These are phyloP conservation scores for Pichia membranifaciens DNA, from an alignment of 805 yeast species.

Conservation along the genomic window DNA sequence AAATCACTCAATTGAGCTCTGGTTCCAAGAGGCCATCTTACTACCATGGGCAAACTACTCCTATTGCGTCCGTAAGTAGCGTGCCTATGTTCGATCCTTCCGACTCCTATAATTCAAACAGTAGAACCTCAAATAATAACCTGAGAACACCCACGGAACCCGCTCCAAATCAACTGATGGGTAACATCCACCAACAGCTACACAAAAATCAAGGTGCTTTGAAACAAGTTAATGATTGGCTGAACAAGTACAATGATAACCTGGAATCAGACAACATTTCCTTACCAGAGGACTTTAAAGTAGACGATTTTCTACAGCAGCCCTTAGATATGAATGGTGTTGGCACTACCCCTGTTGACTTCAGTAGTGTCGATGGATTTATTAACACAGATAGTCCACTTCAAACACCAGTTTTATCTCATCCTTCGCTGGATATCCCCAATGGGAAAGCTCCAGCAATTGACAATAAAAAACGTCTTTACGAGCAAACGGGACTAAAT, in stretches of 20 bases:
- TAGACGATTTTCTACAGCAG: conserved; percentile 28
- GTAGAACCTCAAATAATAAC: conserved; percentile 11
- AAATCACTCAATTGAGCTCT: not conserved
- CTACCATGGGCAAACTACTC: not conserved
- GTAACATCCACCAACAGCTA: conserved; percentile 42
- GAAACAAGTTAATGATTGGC: conserved; percentile 54
- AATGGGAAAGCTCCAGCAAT: not conserved
- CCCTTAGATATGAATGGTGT: conserved; percentile 14
- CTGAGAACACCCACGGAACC: conserved; percentile 13
- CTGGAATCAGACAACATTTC: conserved; percentile 12
- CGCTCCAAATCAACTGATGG: conserved; percentile 17
- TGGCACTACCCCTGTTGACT: conserved; percentile 14
- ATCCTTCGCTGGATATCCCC: not conserved
- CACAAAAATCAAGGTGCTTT: conserved; percentile 46
- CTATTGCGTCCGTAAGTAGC: not conserved
- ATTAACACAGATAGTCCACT: conserved; percentile 6
- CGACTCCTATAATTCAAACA: not conserved
- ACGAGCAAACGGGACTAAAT: not conserved
- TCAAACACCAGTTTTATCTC: conserved; percentile 5
- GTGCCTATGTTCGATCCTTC: conserved; percentile 2
- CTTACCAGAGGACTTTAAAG: conserved; percentile 28
- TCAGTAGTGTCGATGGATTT: conserved; percentile 6
- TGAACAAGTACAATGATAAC: conserved; percentile 25
- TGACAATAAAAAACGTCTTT: not conserved
- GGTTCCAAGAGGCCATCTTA: not conserved